These are phyloP conservation scores for Pythium phragmiticola DNA, from an alignment of 352 stramenopile species.

Conservation along the genomic window DNA sequence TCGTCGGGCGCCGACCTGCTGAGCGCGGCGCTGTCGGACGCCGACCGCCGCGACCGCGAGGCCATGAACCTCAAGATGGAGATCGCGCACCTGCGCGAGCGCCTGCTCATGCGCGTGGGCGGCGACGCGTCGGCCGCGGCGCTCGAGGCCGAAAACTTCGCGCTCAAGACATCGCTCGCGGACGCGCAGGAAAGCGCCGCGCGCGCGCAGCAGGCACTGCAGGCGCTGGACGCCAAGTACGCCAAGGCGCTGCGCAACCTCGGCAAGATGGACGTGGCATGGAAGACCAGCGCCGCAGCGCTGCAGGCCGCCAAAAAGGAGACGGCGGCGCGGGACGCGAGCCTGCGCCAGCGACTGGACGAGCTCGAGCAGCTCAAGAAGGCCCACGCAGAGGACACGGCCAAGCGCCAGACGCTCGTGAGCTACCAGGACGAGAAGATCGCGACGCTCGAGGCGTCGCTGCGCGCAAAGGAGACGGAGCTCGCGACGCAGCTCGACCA, in stretches of 20 bases:
- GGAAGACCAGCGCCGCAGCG: conserved; percentile 51
- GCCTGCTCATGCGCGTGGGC: conserved; percentile 67
- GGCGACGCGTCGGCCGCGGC: conserved; percentile 71
- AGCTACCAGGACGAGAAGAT: conserved; percentile 31
- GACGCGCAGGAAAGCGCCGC: conserved; percentile 55
- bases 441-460: conserved; percentile 7
- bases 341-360: conserved; percentile 2
- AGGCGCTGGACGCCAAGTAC: conserved; percentile 56
- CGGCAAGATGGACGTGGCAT: conserved; percentile 69
- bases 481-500: conserved; percentile 12
- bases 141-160: conserved; percentile 77
- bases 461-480: conserved; percentile 14
- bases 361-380: conserved; percentile 31
- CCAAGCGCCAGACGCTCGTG: conserved; percentile 21
- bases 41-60: conserved; percentile 59
- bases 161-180: conserved; percentile 50
- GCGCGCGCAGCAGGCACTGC: conserved; percentile 39
- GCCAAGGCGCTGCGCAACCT: conserved; percentile 68
- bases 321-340: conserved; percentile 12
- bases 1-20: conserved; percentile 25
- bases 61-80: conserved; percentile 88
- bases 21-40: conserved; percentile 46
- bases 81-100: conserved; percentile 68
- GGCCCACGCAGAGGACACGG: conserved; percentile 19
- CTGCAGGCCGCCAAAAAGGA: conserved; percentile 24